Evolutionary conservation across 2,329 filamentous ascomycete species (phyloP).

Genomic region (Botrytis pseudocinerea): DNA sequence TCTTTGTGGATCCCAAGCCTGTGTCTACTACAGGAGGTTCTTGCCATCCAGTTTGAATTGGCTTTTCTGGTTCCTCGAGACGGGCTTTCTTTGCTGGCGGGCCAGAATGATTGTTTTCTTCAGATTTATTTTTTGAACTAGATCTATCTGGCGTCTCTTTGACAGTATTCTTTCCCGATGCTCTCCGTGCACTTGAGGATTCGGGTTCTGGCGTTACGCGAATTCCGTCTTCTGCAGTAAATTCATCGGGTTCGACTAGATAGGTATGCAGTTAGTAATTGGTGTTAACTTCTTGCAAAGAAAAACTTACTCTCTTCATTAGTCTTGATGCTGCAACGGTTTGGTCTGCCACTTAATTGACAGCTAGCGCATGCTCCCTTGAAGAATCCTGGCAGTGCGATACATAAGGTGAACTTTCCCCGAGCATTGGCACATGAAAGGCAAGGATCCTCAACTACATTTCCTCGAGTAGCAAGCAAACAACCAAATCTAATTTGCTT

Average conservation of each 20-base stretch:
- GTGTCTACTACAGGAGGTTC: conserved; percentile 38
- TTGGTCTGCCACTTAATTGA: conserved; percentile 40
- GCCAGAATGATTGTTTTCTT: conserved; percentile 19
- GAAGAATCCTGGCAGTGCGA: conserved; percentile 41
- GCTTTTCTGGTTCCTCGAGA: conserved; percentile 26
- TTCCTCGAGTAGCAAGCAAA: conserved; percentile 39
- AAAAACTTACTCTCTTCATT: conserved; percentile 38
- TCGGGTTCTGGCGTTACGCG: not conserved
- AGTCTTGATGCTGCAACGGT: conserved; percentile 40
- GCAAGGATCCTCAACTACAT: conserved; percentile 35
- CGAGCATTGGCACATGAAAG: conserved; percentile 39
- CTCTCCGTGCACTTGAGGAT: not conserved
- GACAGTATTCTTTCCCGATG: conserved; percentile 6
- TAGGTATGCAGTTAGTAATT: conserved; percentile 2
- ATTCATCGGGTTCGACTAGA: conserved; percentile 20
- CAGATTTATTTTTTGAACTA: not conserved
- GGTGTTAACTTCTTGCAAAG: not conserved
- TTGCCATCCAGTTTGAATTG: conserved; percentile 35
- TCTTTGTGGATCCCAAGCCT: conserved; percentile 20
- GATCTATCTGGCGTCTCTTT: conserved; percentile 15
- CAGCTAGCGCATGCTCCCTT: conserved; percentile 41
- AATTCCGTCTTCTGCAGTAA: conserved; percentile 12
- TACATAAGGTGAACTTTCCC: conserved; percentile 39
- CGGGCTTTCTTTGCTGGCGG: conserved; percentile 32
- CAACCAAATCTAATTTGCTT: conserved; percentile 41